phyloP scores from a whole-genome alignment of 352 stramenopile genomes.

The Phytopythium chamaehyphon region DNA sequence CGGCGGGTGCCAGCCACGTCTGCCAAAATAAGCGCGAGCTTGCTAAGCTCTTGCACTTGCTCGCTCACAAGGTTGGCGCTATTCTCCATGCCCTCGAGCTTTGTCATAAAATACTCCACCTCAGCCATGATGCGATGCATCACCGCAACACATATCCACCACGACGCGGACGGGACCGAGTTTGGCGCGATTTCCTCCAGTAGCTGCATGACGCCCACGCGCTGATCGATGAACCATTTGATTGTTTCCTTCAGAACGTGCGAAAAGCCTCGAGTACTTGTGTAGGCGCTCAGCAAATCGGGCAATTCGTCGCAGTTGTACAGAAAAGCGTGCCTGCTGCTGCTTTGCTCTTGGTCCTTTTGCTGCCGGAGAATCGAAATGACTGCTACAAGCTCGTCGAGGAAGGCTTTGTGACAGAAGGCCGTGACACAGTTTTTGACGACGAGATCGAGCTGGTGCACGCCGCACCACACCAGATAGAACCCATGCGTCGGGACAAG shows the following conservation, averaged over 20 bases:
- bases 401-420: conserved; percentile 50
- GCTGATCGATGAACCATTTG: conserved; percentile 52
- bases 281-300: conserved; percentile 26
- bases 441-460: conserved; percentile 56
- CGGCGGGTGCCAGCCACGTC: conserved; percentile 41
- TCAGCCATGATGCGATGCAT: conserved; percentile 49
- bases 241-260: conserved; percentile 34
- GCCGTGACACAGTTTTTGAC: conserved; percentile 45
- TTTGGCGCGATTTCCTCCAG: conserved; percentile 16
- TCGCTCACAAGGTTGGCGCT: conserved; percentile 27
- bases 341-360: conserved; percentile 8
- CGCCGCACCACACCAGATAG: conserved; percentile 55
- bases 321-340: conserved; percentile 7
- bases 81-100: conserved; percentile 39
- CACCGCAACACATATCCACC: conserved; percentile 52
- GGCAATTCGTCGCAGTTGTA: conserved; percentile 31
- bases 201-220: conserved; percentile 18
- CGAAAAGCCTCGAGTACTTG: conserved; percentile 34
- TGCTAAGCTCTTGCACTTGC: conserved; percentile 49
- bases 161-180: conserved; percentile 40
- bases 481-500: conserved; percentile 42
- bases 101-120: conserved; percentile 55
- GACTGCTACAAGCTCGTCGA: conserved; percentile 42
- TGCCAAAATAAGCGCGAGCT: conserved; percentile 46
- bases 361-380: conserved; percentile 28